phyloP scores from a whole-genome alignment of 2,329 filamentous ascomycete genomes.

The Colletotrichum siamense region DNA sequence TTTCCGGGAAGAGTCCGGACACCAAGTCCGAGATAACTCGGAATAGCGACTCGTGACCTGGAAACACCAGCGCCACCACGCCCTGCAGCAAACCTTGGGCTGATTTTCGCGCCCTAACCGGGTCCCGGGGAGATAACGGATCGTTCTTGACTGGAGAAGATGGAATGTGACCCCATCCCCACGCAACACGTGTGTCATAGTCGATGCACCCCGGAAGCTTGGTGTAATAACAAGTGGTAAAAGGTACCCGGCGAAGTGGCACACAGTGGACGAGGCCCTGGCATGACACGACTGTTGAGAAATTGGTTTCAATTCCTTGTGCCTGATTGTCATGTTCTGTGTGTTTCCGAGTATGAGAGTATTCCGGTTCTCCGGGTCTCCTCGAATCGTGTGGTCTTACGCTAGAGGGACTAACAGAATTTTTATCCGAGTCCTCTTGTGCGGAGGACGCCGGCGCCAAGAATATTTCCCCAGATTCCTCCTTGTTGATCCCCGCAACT shows the following conservation, averaged over 20 bases:
- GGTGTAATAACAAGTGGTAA: background rate
- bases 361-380: background rate
- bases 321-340: background rate
- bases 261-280: rapidly evolving
- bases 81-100: background rate
- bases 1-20: conserved; percentile 2
- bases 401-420: background rate
- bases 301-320: background rate
- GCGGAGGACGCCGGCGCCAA: background rate
- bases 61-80: background rate
- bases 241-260: too few species aligned
- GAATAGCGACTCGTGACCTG: background rate
- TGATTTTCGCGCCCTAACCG: background rate
- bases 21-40: background rate
- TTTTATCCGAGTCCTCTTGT: background rate
- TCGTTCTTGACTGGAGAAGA: background rate
- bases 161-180: background rate
- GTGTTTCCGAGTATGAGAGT: background rate
- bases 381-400: background rate
- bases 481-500: background rate
- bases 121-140: background rate
- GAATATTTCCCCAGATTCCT: background rate
- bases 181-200: background rate
- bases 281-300: background rate
- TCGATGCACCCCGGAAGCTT: background rate